Evolutionary conservation across 139 green algal species (phyloP), one percentile per base, ranked within the genome.

Genomic region (Nannochloris sp.): DNA sequence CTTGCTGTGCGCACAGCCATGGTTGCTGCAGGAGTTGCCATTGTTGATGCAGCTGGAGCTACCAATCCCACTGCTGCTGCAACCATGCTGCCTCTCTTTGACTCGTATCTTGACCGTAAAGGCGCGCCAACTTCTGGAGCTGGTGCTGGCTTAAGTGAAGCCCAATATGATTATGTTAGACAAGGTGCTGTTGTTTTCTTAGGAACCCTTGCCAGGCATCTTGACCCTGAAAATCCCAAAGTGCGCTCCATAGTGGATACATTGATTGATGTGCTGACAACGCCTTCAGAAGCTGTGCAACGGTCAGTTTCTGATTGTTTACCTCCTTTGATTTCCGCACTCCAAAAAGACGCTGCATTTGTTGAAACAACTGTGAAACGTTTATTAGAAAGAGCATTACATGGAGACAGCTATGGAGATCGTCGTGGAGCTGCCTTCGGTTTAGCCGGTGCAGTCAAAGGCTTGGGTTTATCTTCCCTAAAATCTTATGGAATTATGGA

Each of bases 101-200:
- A 98, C 59, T 53, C 67, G 10, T 92, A 90, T 70, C 76, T 97
- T 47, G 85, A 90, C 13, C 57, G 30, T 59, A 79, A 78, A 51
- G n/a, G n/a, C n/a, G n/a, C n/a, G n/a, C n/a, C n/a, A n/a, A 51
- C 42, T 51, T 9, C 10, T 9, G 53, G 54, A 25, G 15, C 48
- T 53, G 64, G 32, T 14, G 0, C 38, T 30, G 78, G 38, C n/a
- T 37, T 73, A 32, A 69, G 83, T 25, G 86, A 93, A 73, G 67
- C 59, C 0, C 39, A 60, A 2, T 94, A 92, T 46, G 92, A 97
- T 68, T 67, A 85, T 29, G 83, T 98, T 39, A 75, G 91, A 3
- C 82, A 93, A 67, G 93, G 93, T 3, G 89, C 89, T 24, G 87
- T 97, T 27, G 81, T 98, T 46, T 90, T 96, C 51, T 80, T 98